Evolutionary conservation across 306 rosid genomes (phyloP), one percentile per base, ranked within the genome.

Genomic region (Mucuna pruriens): DNA sequence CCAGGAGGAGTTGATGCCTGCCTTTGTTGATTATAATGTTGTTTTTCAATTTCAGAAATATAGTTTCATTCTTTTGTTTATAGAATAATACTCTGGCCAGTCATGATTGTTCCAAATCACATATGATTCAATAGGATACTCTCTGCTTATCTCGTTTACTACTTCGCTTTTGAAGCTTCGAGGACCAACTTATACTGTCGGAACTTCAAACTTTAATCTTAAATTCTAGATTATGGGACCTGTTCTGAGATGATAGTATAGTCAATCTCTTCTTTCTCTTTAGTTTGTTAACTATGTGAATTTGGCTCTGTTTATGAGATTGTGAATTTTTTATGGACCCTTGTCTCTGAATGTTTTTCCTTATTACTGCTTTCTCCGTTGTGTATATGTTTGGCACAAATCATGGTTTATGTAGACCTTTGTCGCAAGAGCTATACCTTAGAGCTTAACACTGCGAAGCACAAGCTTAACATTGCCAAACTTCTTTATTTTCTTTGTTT

Each of bases 21-120:
- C 70, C 82, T 45, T 82, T 44, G 87, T 78, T 86, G 76, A 82
- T 77, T 81, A n/a, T 49, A 23, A 71, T 84, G 83, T 80, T 84
- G 51, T 72, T 87, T 88, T 76, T 84, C 80, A 52, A 67, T 64
- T 85, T 79, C 45, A 71, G 83, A 83, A 82, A 63, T 76, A 86
- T 84, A 78, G 46, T 38, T 81, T 68, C 76, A 75, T 90, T 88
- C 85, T 78, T 86, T 80, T 78, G 87, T 79, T 73, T 38, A 70
- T 81, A 76, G 68, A 88, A 90, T 90, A 92, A 87, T 83, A 58
- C 82, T 76, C 82, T 7, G 4, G 23, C 34, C 42, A 80, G 78
- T 70, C 55, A 29, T 51, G 38, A 44, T 75, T 23, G 85, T 39
- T 74, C 26, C 11, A 15, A 22, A 65, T 77, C 40, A 36, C 38